Evolutionary conservation across 176 grass and related monocot species (phyloP).

Genomic region (Raddia distichophylla): DNA sequence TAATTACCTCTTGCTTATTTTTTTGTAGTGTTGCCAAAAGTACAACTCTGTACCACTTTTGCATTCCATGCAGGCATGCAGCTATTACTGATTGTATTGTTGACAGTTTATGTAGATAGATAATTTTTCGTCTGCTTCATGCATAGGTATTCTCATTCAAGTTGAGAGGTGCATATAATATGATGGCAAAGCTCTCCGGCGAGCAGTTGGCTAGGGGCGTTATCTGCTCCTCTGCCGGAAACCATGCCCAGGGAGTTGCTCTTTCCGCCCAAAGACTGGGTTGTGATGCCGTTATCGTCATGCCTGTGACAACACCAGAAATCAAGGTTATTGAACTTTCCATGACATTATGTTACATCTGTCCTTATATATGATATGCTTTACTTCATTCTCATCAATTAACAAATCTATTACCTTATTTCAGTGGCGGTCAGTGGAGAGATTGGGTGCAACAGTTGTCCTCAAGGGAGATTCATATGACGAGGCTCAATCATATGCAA

Average conservation of each 20-base stretch:
- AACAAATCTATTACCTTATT: conserved; percentile 36
- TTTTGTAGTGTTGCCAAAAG: conserved; percentile 4
- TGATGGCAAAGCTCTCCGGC: conserved; percentile 89
- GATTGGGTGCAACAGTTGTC: conserved; percentile 85
- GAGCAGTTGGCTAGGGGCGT: conserved; percentile 86
- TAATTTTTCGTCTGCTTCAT: conserved; percentile 30
- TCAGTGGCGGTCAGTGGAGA: conserved; percentile 92
- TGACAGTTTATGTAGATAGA: background rate
- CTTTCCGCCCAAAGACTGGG: conserved; percentile 75
- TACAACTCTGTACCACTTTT: background rate
- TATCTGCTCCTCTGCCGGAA: conserved; percentile 98
- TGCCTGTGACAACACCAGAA: conserved; percentile 98
- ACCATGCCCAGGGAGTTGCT: conserved; percentile 99
- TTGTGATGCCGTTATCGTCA: conserved; percentile 97
- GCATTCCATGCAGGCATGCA: background rate
- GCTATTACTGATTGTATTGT: background rate
- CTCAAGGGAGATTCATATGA: conserved; percentile 93
- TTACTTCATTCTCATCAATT: background rate
- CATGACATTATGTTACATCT: conserved; percentile 9
- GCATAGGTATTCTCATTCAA: conserved; percentile 98
- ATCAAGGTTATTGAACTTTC: conserved; percentile 70
- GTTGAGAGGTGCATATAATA: conserved; percentile 97
- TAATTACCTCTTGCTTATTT: conserved; percentile 4
- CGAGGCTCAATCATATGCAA: conserved; percentile 91
- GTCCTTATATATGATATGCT: background rate